Percentiles rank a stretch among this genome's conserved stretches.
Conservation (phyloP, 2,329 filamentous ascomycete genomes). For the Microthyrium microscopicum region DNA sequence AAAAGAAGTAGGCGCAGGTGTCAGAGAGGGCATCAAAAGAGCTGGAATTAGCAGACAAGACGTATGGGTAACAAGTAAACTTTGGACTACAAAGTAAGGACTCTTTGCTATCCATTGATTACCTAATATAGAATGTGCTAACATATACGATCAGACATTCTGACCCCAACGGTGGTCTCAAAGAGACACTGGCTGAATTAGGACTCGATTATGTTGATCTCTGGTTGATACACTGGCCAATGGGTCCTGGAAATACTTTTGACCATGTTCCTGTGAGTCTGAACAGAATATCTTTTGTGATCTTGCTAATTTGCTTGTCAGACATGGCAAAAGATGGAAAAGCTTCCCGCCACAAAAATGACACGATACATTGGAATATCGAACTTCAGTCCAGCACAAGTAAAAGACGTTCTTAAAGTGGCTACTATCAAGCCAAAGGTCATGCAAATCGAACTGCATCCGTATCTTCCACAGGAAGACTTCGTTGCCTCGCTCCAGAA, state of each 20-base stretch:
- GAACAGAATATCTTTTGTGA: too few relatives aligned
- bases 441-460: conserved; percentile 34
- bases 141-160: not conserved
- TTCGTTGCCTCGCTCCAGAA: conserved; percentile 31
- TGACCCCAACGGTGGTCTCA: conserved; percentile 10
- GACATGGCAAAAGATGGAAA: too few relatives aligned
- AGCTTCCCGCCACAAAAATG: not conserved
- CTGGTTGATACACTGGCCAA: conserved; percentile 24
- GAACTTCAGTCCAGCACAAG: too few relatives aligned
- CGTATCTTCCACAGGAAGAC: conserved; percentile 32
- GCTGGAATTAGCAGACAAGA: conserved; percentile 16
- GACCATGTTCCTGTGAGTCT: not conserved
- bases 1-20: not conserved
- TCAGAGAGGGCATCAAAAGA: not conserved
- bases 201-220: conserved; percentile 24
- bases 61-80: conserved; percentile 23
- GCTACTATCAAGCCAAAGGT: conserved; percentile 6
- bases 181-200: conserved; percentile 20
- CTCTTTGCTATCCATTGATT: not conserved
- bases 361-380: too few relatives aligned
- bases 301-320: too few relatives aligned
- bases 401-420: not conserved
- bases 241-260: not conserved
- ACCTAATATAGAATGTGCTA: not conserved
- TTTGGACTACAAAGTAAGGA: conserved; percentile 20